phyloP scores from a whole-genome alignment of 768 basidiomycete genomes.

The Tricholoma sp. region DNA sequence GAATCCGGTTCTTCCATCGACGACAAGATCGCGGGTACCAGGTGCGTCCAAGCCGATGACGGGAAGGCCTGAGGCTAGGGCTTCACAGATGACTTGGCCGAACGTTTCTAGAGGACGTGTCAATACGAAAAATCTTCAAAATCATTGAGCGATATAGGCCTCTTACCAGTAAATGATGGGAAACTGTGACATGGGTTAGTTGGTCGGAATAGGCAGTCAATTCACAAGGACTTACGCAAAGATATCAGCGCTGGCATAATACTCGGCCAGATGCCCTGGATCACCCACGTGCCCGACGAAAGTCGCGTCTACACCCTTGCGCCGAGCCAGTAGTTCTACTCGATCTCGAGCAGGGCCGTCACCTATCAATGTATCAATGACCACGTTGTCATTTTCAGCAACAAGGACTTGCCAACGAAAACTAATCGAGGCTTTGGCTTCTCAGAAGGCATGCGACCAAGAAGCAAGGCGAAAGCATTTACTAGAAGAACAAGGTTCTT shows the following conservation, averaged over 20 bases:
- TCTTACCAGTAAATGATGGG: background rate
- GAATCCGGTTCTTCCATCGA: background rate
- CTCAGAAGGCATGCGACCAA: background rate
- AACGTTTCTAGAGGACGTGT: background rate
- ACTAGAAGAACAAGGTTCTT: background rate
- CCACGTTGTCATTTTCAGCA: background rate
- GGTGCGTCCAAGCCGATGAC: background rate
- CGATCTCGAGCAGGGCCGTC: background rate
- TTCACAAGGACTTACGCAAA: background rate
- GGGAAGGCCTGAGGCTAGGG: background rate
- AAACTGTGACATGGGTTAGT: background rate
- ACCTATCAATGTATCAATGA: background rate
- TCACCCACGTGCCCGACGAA: background rate
- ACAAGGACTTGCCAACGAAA: background rate
- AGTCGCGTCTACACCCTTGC: background rate
- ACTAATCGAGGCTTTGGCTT: background rate
- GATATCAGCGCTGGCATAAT: background rate
- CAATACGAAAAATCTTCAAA: background rate
- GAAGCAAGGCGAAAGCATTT: background rate
- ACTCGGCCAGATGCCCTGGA: background rate
- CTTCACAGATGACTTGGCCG: conserved; percentile 1
- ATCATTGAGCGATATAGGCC: background rate
- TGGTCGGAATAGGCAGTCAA: background rate
- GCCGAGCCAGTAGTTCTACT: background rate
- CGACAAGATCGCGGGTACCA: background rate